Evolutionary conservation across 768 basidiomycete genomes (phyloP), one percentile per base, ranked within the genome.

Genomic region (Galerina marginata): DNA sequence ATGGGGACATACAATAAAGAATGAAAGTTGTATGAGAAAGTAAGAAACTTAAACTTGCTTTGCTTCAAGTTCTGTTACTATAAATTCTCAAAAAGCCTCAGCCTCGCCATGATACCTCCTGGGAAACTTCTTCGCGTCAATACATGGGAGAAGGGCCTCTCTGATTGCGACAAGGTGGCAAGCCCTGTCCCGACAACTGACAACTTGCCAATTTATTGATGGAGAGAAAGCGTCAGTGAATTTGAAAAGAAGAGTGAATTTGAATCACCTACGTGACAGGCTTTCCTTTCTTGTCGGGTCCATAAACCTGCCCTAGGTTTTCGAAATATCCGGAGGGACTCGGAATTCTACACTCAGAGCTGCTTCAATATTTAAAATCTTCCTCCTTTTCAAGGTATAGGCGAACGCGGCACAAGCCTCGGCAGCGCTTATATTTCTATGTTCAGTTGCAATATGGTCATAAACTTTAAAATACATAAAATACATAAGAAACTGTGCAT

Each of bases 201-300:
- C 89, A 94, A 91, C 80, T 94, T 6, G 88, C 87, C 36, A 91
- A 69, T 15, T 92, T 93, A 29, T 83, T 83, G 6, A 89, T 72
- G 2, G 92, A 83, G 14, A 94, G 71, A 63, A 94, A 69, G 0
- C 91, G 82, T 59, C 36, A 52, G 23, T 29, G 59, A n/a, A 20
- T 9, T 29, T 15, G 45, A 47, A 48, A 15, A n/a, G 38, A 23
- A 16, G 47, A 29, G n/a, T n/a, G 25, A 38, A 26, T 44, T 54
- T 9, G 15, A 20, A 14, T 20, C 12, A 78, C 84, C 54, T 72
- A 91, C 90, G 84, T 77, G 14, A 94, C 82, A 3, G 92, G 92
- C 26, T 81, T 78, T 2, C 86, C 86, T 39, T 80, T 83, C 65
- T 88, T 91, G 71, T 93, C 92, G 15, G 75, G 76, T n/a, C 91